These are phyloP conservation scores for Fusarium multiceps DNA, from an alignment of 2,329 filamentous ascomycete species.

Conservation along the genomic window DNA sequence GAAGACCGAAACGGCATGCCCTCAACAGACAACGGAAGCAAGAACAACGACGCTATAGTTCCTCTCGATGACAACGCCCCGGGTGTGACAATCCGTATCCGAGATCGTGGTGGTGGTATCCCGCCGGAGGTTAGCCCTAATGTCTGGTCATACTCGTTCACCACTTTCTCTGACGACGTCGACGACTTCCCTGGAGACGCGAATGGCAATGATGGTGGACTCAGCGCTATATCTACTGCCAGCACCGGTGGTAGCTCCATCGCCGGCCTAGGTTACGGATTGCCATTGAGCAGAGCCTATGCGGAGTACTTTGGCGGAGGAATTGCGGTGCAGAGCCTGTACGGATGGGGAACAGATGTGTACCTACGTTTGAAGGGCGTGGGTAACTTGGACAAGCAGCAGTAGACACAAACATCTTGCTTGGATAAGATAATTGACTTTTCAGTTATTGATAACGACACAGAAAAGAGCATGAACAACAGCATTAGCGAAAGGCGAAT, in stretches of 20 bases:
- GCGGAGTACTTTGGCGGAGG: constrained; percentile 98
- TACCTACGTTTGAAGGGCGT: constrained; percentile 74
- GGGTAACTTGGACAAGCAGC: constrained; percentile 60
- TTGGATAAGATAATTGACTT: background rate
- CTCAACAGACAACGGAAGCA: constrained; percentile 51
- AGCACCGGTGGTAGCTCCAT: constrained; percentile 83
- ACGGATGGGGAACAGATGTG: constrained; percentile 87
- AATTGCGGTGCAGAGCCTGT: constrained; percentile 93
- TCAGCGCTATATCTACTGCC: constrained; percentile 79
- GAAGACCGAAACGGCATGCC: constrained; percentile 3
- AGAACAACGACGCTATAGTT: constrained; percentile 61
- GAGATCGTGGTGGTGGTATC: constrained; percentile 95
- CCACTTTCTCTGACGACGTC: constrained; percentile 80
- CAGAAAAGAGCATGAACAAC: background rate
- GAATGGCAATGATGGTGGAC: constrained; percentile 65
- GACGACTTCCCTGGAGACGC: constrained; percentile 56
- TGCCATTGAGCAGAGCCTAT: constrained; percentile 91
- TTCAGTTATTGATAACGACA: background rate
- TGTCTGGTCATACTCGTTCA: constrained; percentile 98
- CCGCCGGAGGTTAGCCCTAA: constrained; percentile 83
- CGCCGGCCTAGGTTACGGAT: constrained; percentile 90
- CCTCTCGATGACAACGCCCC: constrained; percentile 75
- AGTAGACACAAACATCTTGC: background rate
- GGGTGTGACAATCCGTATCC: constrained; percentile 93
- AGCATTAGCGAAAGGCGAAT: background rate